Evolutionary conservation across 2,329 filamentous ascomycete genomes (phyloP).

Genomic region (Ascochyta lentis): DNA sequence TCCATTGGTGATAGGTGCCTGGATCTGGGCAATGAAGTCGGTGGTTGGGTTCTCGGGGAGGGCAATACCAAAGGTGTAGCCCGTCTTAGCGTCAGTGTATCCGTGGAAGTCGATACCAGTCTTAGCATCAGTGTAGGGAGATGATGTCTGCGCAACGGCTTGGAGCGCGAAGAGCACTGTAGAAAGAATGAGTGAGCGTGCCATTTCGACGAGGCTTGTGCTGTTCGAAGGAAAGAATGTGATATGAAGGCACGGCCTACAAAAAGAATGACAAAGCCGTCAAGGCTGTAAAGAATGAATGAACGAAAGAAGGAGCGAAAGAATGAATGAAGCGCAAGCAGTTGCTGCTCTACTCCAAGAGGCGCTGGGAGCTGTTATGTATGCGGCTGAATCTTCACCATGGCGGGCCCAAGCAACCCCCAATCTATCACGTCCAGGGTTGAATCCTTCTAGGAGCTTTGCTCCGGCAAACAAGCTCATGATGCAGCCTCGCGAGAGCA

Average conservation of each 20-base stretch:
- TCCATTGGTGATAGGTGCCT: slow-evolving; percentile 52
- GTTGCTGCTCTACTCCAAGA: slow-evolving; percentile 7
- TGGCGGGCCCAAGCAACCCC: slow-evolving; percentile 26
- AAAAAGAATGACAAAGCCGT: slow-evolving; percentile 39
- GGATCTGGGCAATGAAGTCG: slow-evolving; percentile 63
- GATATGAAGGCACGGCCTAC: slow-evolving; percentile 33
- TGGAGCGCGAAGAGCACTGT: slow-evolving; percentile 35
- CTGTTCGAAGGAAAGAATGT: slow-evolving; percentile 23
- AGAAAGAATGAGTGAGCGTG: slow-evolving; percentile 37
- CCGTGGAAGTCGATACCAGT: slow-evolving; percentile 45
- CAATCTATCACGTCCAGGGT: slow-evolving; percentile 26
- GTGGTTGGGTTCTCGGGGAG: slow-evolving; percentile 57
- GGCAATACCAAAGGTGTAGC: slow-evolving; percentile 59
- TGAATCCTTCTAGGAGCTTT: slow-evolving; percentile 14
- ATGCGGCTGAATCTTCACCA: slow-evolving; percentile 6
- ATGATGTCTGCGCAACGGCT: slow-evolving; percentile 34
- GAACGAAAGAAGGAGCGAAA: slow-evolving; percentile 18
- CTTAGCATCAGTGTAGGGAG: slow-evolving; percentile 40
- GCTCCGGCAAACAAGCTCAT: slow-evolving; percentile 16
- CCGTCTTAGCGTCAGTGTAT: slow-evolving; percentile 41
- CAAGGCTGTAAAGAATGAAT: slow-evolving; percentile 39
- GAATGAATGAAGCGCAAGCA: slow-evolving; percentile 18
- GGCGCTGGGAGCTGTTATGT: slow-evolving; percentile 21
- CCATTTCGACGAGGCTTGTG: slow-evolving; percentile 28
- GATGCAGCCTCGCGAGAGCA: slow-evolving; percentile 17